Evolutionary conservation across 2,329 filamentous ascomycete species (phyloP).

Genomic region (Aureobasidium pullulans): DNA sequence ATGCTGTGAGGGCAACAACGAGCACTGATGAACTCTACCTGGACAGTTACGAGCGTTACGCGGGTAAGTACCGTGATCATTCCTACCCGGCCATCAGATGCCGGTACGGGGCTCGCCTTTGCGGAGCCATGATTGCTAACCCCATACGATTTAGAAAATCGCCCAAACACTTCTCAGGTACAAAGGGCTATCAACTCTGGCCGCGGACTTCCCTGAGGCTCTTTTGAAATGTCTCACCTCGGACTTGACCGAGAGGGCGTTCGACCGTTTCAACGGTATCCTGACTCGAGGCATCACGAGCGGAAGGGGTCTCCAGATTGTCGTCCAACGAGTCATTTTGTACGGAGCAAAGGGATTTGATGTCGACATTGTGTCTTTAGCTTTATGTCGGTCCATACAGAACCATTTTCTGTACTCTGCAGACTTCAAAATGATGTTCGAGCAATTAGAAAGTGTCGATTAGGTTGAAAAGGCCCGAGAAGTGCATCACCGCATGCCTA

Average conservation of each 20-base stretch:
- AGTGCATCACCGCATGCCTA: not conserved
- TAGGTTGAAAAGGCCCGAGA: not conserved
- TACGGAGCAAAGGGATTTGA: not conserved
- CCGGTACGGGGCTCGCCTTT: not conserved
- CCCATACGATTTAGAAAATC: conserved; percentile 41
- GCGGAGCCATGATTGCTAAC: not conserved
- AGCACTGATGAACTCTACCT: conserved; percentile 59
- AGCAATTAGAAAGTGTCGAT: not conserved
- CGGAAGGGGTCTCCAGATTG: not conserved
- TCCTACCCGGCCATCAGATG: conserved; percentile 8
- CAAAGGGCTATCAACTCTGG: conserved; percentile 53
- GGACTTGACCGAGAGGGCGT: not conserved
- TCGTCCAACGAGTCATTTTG: not conserved
- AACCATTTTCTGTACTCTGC: not conserved
- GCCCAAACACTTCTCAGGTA: conserved; percentile 42
- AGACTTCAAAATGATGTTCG: not conserved
- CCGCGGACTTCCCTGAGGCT: conserved; percentile 42
- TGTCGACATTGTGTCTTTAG: not conserved
- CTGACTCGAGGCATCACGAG: not conserved
- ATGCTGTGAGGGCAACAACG: conserved; percentile 58
- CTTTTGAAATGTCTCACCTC: not conserved
- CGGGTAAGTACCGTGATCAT: conserved; percentile 34
- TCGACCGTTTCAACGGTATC: not conserved
- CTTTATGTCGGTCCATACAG: not conserved
- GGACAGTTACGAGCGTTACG: conserved; percentile 59